These are phyloP conservation scores for Neurospora cerealis DNA, from an alignment of 495 filamentous ascomycete species.

Conservation along the genomic window DNA sequence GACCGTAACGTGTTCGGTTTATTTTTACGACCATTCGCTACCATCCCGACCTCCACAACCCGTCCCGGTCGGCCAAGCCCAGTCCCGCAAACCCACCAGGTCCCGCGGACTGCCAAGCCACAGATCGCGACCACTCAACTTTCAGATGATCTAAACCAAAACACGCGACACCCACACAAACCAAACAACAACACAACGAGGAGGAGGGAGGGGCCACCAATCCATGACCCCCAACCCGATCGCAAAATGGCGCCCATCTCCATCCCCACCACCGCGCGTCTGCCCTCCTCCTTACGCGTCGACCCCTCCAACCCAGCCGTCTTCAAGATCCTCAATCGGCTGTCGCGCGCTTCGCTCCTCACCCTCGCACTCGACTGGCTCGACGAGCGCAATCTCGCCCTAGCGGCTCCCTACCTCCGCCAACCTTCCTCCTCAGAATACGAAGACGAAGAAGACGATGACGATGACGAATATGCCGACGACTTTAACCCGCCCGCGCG, in stretches of 20 bases:
- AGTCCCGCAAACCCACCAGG: neutral
- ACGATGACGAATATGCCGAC: slow-evolving; percentile 36
- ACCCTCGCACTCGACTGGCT: slow-evolving; percentile 67
- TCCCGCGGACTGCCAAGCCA: neutral
- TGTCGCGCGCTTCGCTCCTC: slow-evolving; percentile 61
- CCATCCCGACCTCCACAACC: neutral
- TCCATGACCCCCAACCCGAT: neutral
- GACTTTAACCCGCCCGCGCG: slow-evolving; percentile 53
- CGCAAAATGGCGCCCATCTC: slow-evolving; percentile 31
- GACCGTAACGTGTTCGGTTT: too few relatives aligned
- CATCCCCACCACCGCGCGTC: slow-evolving; percentile 34
- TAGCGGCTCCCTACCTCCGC: slow-evolving; percentile 45
- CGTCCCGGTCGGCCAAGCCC: neutral
- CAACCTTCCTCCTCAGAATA: slow-evolving; percentile 5
- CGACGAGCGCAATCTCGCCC: slow-evolving; percentile 45
- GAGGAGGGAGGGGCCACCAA: neutral
- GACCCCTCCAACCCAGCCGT: slow-evolving; percentile 54
- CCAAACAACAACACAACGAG: neutral
- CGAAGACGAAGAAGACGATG: slow-evolving; percentile 28
- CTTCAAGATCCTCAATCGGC: slow-evolving; percentile 51
- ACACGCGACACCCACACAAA: neutral
- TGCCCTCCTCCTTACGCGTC: slow-evolving; percentile 46
- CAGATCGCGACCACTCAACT: neutral
- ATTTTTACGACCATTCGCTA: too few relatives aligned
- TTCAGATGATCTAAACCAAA: neutral